These are phyloP conservation scores for Lentinula boryana DNA, from an alignment of 768 basidiomycete genomes.

Conservation along the genomic window DNA sequence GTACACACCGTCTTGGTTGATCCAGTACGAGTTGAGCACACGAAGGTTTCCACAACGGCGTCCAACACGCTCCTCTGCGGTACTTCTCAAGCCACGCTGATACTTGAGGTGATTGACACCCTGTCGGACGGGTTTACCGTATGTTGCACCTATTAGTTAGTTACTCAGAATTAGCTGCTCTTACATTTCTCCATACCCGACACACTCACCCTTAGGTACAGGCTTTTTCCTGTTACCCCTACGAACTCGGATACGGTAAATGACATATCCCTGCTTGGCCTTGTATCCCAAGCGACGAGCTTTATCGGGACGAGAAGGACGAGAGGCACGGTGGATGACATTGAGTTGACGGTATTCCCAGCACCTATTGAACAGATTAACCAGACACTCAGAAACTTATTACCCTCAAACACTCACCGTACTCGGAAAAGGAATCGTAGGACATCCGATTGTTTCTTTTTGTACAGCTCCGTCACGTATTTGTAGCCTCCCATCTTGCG, in stretches of 20 bases:
- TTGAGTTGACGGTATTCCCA: constrained; percentile 99
- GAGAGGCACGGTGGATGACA: constrained; percentile 96
- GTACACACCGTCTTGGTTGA: constrained; percentile 98
- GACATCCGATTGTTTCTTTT: constrained; percentile 97
- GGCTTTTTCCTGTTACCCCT: constrained; percentile 99
- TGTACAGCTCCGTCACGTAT: constrained; percentile 96
- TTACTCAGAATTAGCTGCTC: neutral
- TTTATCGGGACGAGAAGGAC: constrained; percentile 98
- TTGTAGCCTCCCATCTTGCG: constrained; percentile 88
- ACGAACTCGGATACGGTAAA: constrained; percentile 97
- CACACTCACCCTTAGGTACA: constrained; percentile 80
- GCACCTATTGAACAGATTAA: constrained; percentile 47
- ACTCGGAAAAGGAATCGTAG: constrained; percentile 97
- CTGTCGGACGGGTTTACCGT: constrained; percentile 98
- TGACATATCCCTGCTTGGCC: constrained; percentile 98
- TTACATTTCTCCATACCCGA: neutral
- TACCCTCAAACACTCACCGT: constrained; percentile 46
- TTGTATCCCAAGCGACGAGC: constrained; percentile 98
- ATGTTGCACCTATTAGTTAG: constrained; percentile 74
- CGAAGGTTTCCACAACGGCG: constrained; percentile 93
- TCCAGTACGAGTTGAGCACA: constrained; percentile 98
- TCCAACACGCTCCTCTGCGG: constrained; percentile 98
- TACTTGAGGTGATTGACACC: constrained; percentile 99
- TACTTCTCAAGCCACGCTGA: constrained; percentile 88
- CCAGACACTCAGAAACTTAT: neutral